These are phyloP conservation scores for Macrocystidia cucumis DNA, from an alignment of 1,284 basidiomycete species.

Conservation along the genomic window DNA sequence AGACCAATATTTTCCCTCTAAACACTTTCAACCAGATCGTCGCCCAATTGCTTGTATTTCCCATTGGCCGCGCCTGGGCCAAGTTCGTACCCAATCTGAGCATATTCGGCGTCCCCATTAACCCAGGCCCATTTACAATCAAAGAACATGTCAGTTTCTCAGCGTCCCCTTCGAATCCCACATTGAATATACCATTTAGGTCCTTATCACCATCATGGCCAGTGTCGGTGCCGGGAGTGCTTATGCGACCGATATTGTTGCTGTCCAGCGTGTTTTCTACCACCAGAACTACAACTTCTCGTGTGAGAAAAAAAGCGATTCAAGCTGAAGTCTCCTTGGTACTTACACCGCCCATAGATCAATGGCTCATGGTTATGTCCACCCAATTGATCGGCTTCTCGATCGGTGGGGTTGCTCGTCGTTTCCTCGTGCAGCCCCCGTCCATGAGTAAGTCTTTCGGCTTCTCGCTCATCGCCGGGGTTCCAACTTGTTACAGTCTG, in stretches of 20 bases:
- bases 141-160: slow-evolving; percentile 56
- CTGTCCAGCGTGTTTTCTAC: slow-evolving; percentile 71
- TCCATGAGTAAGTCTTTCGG: slow-evolving; percentile 71
- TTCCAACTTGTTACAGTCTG: slow-evolving; percentile 44
- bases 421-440: slow-evolving; percentile 82
- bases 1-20: background rate
- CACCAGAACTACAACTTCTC: slow-evolving; percentile 56
- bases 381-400: slow-evolving; percentile 86
- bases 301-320: slow-evolving; percentile 29
- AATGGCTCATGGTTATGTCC: slow-evolving; percentile 78
- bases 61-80: slow-evolving; percentile 56
- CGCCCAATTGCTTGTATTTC: slow-evolving; percentile 58
- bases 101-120: slow-evolving; percentile 50
- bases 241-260: slow-evolving; percentile 70
- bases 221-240: slow-evolving; percentile 54
- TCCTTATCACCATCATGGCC: slow-evolving; percentile 67
- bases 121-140: slow-evolving; percentile 67
- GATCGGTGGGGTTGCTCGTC: slow-evolving; percentile 73
- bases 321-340: slow-evolving; percentile 1
- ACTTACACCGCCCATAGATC: slow-evolving; percentile 30
- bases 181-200: slow-evolving; percentile 11
- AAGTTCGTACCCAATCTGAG: slow-evolving; percentile 44
- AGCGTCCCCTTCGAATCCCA: slow-evolving; percentile 15
- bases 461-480: slow-evolving; percentile 3
- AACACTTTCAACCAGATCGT: slow-evolving; percentile 32